Evolutionary conservation across 495 filamentous ascomycete genomes (phyloP).

Genomic region (Friedmanniomyces simplex): DNA sequence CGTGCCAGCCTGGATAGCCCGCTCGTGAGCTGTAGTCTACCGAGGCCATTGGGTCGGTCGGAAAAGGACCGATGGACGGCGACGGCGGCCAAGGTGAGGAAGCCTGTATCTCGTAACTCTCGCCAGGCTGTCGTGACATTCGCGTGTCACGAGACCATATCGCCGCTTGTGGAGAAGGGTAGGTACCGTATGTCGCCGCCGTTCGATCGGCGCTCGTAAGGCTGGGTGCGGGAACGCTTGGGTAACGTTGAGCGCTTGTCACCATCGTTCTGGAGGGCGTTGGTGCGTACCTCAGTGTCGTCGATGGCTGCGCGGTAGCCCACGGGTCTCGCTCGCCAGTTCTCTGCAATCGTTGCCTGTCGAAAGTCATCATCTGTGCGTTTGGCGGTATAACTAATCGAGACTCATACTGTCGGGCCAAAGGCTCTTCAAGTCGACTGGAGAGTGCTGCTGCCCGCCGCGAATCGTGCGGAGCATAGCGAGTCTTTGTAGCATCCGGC

Average conservation of each 20-base stretch:
- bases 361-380: not conserved
- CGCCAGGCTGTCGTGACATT: not conserved
- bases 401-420: conserved; percentile 12
- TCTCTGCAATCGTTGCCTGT: conserved; percentile 11
- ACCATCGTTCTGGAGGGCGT: not conserved
- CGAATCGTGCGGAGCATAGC: not conserved
- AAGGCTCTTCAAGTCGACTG: conserved; percentile 12
- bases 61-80: not conserved
- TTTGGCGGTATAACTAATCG: not conserved
- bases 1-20: conserved; percentile 1
- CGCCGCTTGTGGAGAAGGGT: not conserved
- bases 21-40: not conserved
- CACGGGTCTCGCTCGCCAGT: conserved; percentile 9
- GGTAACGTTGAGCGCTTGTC: not conserved
- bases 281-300: conserved; percentile 7
- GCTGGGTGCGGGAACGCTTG: not conserved
- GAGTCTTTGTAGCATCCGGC: not conserved
- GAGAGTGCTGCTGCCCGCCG: conserved; percentile 1
- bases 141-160: not conserved
- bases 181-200: not conserved
- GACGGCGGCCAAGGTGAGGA: conserved; percentile 1
- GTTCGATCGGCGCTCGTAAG: not conserved
- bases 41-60: not conserved
- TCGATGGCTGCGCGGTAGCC: not conserved
- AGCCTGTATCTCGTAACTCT: not conserved